A percentile compares a stretch with the other conserved stretches of the same genome.
These are phyloP conservation scores for Annona squamosa DNA, from an alignment of 164 flowering plant genomes.

Conservation along the genomic window DNA sequence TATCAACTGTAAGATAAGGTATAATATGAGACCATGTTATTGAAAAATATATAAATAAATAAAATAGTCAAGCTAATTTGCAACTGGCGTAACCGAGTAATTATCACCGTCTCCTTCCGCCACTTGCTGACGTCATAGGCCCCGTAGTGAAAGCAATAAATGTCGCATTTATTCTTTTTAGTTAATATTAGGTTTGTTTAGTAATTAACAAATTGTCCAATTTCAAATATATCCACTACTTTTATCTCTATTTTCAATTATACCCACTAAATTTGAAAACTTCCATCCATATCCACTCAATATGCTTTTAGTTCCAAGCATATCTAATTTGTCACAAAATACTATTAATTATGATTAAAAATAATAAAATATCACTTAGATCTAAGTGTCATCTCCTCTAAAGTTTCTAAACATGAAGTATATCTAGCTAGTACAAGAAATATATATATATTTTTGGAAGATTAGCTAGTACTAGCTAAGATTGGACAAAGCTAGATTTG, in stretches of 20 bases:
- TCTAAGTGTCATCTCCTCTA: neutral
- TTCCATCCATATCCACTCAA: too few relatives aligned
- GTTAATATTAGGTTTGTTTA: neutral
- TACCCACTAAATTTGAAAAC: too few relatives aligned
- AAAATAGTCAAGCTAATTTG: too few relatives aligned
- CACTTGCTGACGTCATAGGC: neutral
- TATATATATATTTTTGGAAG: neutral
- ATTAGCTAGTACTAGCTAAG: neutral
- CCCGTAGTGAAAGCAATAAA: neutral
- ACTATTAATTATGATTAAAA: neutral
- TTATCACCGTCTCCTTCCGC: too few relatives aligned
- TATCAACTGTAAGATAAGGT: too few relatives aligned
- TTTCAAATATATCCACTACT: neutral
- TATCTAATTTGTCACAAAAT: neutral
- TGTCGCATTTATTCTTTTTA: neutral
- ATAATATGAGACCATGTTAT: too few relatives aligned
- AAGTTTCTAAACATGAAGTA: neutral
- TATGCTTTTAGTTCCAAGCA: too few relatives aligned
- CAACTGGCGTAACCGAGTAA: too few relatives aligned
- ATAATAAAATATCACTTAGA: neutral
- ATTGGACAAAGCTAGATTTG: too few relatives aligned
- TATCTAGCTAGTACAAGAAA: neutral
- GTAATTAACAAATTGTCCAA: neutral
- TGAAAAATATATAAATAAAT: too few relatives aligned
- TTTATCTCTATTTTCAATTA: neutral